phyloP scores from a whole-genome alignment of 495 filamentous ascomycete genomes.

The Aspergillus sclerotiicarbonarius region DNA sequence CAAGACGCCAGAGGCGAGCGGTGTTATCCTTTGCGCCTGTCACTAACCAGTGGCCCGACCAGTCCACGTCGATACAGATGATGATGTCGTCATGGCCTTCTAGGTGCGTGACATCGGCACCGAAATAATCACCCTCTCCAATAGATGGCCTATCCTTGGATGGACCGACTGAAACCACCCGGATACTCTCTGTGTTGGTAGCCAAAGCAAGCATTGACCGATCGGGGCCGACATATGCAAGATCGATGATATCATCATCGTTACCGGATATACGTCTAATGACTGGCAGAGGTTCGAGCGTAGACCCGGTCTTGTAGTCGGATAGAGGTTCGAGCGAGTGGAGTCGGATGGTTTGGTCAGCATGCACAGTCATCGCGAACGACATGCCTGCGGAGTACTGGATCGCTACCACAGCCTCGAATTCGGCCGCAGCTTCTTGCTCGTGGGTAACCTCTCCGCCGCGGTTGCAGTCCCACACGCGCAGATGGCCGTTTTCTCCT shows the following conservation, averaged over 20 bases:
- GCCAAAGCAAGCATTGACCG: constrained; percentile 82
- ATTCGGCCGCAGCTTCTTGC: constrained; percentile 63
- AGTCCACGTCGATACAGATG: constrained; percentile 90
- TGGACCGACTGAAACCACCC: constrained; percentile 67
- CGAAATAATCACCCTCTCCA: constrained; percentile 62
- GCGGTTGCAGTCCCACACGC: constrained; percentile 75
- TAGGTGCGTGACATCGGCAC: constrained; percentile 79
- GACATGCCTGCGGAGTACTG: constrained; percentile 60
- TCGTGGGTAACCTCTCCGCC: constrained; percentile 77
- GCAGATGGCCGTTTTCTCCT: constrained; percentile 76
- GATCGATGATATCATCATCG: constrained; percentile 94
- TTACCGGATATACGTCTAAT: constrained; percentile 84
- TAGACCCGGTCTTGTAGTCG: constrained; percentile 32
- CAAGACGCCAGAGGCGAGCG: constrained; percentile 85
- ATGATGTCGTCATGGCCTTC: constrained; percentile 93
- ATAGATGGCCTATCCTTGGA: constrained; percentile 35
- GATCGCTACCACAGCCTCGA: constrained; percentile 72
- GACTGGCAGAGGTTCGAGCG: constrained; percentile 49
- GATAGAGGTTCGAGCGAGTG: constrained; percentile 56
- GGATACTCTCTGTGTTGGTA: constrained; percentile 91
- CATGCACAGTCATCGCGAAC: constrained; percentile 78
- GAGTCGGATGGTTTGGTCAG: constrained; percentile 79
- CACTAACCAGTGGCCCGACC: constrained; percentile 94
- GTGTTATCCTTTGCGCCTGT: constrained; percentile 97
- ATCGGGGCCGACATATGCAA: constrained; percentile 78